A percentile compares a stretch with the other conserved stretches of the same genome.
Evolutionary conservation across 1,139 yeast genomes (phyloP).

Genomic region (Saccharomyces hybrid): DNA sequence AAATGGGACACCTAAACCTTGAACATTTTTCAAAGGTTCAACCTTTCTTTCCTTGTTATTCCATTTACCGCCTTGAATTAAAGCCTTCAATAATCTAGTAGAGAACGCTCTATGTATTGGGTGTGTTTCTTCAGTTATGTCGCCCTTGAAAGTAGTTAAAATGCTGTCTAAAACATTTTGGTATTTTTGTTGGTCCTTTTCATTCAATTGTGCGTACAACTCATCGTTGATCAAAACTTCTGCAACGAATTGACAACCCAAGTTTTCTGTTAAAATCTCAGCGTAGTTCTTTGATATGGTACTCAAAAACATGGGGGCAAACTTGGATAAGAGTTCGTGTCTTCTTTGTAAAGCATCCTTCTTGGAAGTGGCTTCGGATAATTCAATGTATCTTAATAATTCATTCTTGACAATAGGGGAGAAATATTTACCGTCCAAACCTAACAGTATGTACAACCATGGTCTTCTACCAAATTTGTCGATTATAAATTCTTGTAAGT

Average conservation of each 20-base stretch:
- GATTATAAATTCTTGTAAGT: slow-evolving; percentile 49
- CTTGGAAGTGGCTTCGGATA: slow-evolving; percentile 71
- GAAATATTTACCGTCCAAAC: slow-evolving; percentile 76
- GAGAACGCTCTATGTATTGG: slow-evolving; percentile 66
- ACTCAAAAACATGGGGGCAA: slow-evolving; percentile 59
- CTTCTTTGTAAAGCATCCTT: slow-evolving; percentile 77
- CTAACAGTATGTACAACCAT: slow-evolving; percentile 69
- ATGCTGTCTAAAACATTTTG: slow-evolving; percentile 48
- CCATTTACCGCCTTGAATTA: slow-evolving; percentile 83
- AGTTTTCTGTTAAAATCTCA: slow-evolving; percentile 53
- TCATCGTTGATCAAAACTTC: slow-evolving; percentile 63
- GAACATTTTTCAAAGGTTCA: slow-evolving; percentile 39
- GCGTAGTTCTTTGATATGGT: slow-evolving; percentile 43
- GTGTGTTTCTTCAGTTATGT: slow-evolving; percentile 59
- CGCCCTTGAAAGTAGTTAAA: slow-evolving; percentile 57
- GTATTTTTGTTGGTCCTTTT: slow-evolving; percentile 37
- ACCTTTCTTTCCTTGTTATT: slow-evolving; percentile 49
- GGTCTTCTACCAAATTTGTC: slow-evolving; percentile 88
- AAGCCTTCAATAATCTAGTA: slow-evolving; percentile 66
- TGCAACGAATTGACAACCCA: slow-evolving; percentile 76
- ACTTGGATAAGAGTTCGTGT: slow-evolving; percentile 54
- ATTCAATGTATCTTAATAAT: slow-evolving; percentile 50
- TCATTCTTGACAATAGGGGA: slow-evolving; percentile 60
- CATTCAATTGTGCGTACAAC: slow-evolving; percentile 42
- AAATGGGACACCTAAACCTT: slow-evolving; percentile 56